A percentile compares a stretch with the other conserved stretches of the same genome.
phyloP scores from a whole-genome alignment of 169 alveolate species.

The Haemoproteus tartakovskyi region DNA sequence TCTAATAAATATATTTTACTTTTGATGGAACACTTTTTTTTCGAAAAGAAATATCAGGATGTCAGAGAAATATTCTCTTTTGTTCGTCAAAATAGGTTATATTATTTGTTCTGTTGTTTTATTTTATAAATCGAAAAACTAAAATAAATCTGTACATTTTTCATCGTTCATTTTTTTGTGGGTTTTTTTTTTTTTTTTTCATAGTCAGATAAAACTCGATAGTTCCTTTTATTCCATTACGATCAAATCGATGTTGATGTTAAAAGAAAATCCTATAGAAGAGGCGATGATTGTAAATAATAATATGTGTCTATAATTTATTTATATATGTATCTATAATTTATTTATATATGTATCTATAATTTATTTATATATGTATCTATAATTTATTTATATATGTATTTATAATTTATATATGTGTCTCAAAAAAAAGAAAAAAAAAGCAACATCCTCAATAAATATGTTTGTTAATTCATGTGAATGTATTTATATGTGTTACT shows the following conservation, averaged over 20 bases:
- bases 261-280: slow-evolving; percentile 29
- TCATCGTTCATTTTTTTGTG: neutral
- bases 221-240: slow-evolving; percentile 59
- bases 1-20: slow-evolving; percentile 54
- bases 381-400: no score
- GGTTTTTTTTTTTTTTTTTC: neutral
- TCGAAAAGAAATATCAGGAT: slow-evolving; percentile 31
- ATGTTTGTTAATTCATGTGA: neutral
- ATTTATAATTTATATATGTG: no score
- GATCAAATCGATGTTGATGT: slow-evolving; percentile 61
- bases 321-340: no score
- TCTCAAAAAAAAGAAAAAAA: no score
- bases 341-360: no score
- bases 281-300: slow-evolving; percentile 64
- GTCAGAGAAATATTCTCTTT: slow-evolving; percentile 65
- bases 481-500: neutral
- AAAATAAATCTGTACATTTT: no score
- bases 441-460: neutral
- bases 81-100: slow-evolving; percentile 54
- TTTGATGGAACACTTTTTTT: slow-evolving; percentile 59
- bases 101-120: no score
- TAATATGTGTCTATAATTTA: no score
- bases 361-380: no score
- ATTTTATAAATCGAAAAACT: no score
- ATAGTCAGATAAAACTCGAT: slow-evolving; percentile 56